Evolutionary conservation across 2,329 filamentous ascomycete species (phyloP).

Genomic region (Hypoxylon sp.): DNA sequence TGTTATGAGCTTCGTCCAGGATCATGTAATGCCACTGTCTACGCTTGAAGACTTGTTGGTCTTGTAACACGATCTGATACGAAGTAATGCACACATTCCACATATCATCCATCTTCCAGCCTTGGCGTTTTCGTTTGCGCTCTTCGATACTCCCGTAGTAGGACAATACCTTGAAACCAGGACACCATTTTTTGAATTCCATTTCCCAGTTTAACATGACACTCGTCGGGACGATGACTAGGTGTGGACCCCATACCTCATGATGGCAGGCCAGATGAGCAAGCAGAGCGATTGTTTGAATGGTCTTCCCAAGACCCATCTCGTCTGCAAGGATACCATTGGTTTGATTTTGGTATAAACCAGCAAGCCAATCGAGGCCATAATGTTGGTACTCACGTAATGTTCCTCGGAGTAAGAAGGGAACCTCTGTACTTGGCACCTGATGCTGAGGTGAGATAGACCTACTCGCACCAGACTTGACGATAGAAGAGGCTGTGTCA

Average conservation of each 20-base stretch:
- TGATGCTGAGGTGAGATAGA: slow-evolving; percentile 49
- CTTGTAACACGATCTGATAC: slow-evolving; percentile 94
- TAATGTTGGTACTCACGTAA: slow-evolving; percentile 96
- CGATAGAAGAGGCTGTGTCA: slow-evolving; percentile 53
- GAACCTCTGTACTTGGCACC: slow-evolving; percentile 73
- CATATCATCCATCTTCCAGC: slow-evolving; percentile 91
- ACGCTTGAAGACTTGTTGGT: slow-evolving; percentile 91
- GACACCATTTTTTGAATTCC: slow-evolving; percentile 99
- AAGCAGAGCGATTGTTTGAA: slow-evolving; percentile 93
- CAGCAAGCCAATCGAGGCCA: slow-evolving; percentile 96
- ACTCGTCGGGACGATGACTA: slow-evolving; percentile 95
- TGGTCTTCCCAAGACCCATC: slow-evolving; percentile 98
- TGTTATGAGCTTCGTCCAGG: slow-evolving; percentile 97
- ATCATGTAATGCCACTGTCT: slow-evolving; percentile 98
- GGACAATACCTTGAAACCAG: slow-evolving; percentile 95
- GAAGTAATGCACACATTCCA: slow-evolving; percentile 99
- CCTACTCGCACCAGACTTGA: slow-evolving; percentile 48
- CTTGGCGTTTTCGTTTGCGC: slow-evolving; percentile 86
- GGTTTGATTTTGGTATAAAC: slow-evolving; percentile 88
- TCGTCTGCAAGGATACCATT: slow-evolving; percentile 98
- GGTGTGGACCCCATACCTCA: slow-evolving; percentile 92
- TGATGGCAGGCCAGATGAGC: slow-evolving; percentile 92
- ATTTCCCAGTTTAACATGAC: slow-evolving; percentile 99
- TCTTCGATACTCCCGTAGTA: slow-evolving; percentile 97
- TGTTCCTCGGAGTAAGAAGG: slow-evolving; percentile 84